Conservation (phyloP, 1,284 basidiomycete genomes). For the Cutaneotrichosporon dermatis region DNA sequence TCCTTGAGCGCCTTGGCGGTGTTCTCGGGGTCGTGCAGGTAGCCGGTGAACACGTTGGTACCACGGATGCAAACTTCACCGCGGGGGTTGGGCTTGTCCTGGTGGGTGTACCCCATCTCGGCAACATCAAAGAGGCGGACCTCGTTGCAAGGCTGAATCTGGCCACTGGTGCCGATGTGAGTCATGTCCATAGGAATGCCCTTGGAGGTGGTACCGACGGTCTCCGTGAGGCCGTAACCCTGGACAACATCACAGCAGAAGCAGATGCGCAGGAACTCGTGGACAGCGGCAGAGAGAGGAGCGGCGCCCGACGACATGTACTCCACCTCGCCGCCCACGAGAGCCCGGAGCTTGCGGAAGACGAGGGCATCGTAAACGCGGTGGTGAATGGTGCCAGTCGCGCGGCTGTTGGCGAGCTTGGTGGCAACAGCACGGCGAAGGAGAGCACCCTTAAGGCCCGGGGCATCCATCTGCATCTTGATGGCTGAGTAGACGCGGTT, state of each 20-base stretch:
- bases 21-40: slow-evolving; percentile 56
- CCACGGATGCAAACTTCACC: slow-evolving; percentile 82
- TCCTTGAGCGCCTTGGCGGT: slow-evolving; percentile 57
- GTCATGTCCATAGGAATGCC: slow-evolving; percentile 55
- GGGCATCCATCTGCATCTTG: slow-evolving; percentile 69
- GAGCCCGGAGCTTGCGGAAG: slow-evolving; percentile 55
- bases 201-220: slow-evolving; percentile 38
- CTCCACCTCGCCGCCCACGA: slow-evolving; percentile 44
- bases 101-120: slow-evolving; percentile 78
- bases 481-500: slow-evolving; percentile 59
- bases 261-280: slow-evolving; percentile 47
- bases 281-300: slow-evolving; percentile 44
- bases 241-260: slow-evolving; percentile 46
- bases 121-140: slow-evolving; percentile 83
- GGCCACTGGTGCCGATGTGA: slow-evolving; percentile 71
- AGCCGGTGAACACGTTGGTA: slow-evolving; percentile 59
- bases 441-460: slow-evolving; percentile 74
- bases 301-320: slow-evolving; percentile 47
- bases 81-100: slow-evolving; percentile 85
- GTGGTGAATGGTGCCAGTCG: slow-evolving; percentile 70
- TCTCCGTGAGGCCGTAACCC: slow-evolving; percentile 33
- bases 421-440: slow-evolving; percentile 74
- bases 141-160: slow-evolving; percentile 68
- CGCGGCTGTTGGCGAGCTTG: slow-evolving; percentile 71
- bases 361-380: slow-evolving; percentile 84